These are phyloP conservation scores for Castanospermum australe DNA, from an alignment of 306 rosid species.

Conservation along the genomic window DNA sequence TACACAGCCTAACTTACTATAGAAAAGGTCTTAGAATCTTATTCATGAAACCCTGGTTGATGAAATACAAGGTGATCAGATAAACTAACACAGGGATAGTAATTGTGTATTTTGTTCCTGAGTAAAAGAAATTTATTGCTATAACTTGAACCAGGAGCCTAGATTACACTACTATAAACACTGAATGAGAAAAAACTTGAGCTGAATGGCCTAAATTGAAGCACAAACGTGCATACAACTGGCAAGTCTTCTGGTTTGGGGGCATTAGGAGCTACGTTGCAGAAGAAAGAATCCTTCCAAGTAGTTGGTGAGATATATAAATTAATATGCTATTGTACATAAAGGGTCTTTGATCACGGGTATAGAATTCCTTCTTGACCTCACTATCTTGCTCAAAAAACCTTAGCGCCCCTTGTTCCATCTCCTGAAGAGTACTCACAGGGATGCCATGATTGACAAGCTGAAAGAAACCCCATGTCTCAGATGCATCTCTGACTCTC, in stretches of 20 bases:
- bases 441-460: conserved; percentile 50
- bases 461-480: conserved; percentile 53
- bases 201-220: background rate
- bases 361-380: conserved; percentile 33
- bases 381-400: conserved; percentile 47
- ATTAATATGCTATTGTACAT: conserved; percentile 27
- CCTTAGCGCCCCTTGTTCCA: conserved; percentile 31
- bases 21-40: too few relatives aligned
- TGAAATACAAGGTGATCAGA: too few relatives aligned
- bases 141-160: background rate
- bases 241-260: conserved; percentile 51
- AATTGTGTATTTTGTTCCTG: background rate
- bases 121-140: background rate
- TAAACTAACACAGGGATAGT: background rate
- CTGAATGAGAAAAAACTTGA: background rate
- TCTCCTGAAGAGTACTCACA: conserved; percentile 22
- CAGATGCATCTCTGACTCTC: conserved; percentile 32
- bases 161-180: background rate
- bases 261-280: conserved; percentile 25
- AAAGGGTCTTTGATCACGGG: conserved; percentile 25
- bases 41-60: too few relatives aligned
- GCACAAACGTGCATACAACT: conserved; percentile 41
- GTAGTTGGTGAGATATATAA: conserved; percentile 18
- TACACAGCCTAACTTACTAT: too few relatives aligned
- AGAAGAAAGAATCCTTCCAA: conserved; percentile 51